Conservation (phyloP, 108 stramenopile genomes). For the Conticribra weissflogii region DNA sequence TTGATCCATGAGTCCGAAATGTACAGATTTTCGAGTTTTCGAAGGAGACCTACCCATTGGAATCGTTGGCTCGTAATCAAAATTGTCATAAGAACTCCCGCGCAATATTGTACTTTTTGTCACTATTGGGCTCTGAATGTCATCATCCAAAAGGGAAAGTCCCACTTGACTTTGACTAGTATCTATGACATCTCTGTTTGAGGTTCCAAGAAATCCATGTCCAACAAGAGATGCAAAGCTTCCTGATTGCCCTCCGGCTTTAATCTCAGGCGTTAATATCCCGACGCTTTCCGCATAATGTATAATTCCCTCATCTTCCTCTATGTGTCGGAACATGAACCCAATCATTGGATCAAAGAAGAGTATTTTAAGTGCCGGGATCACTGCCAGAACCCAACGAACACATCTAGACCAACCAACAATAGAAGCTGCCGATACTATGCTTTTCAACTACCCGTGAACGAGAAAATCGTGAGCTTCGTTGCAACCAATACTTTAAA, state of each 20-base stretch:
- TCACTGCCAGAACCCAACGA: conserved; percentile 59
- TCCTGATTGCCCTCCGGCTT: background rate
- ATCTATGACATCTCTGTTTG: background rate
- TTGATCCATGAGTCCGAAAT: background rate
- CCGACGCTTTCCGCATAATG: conserved; percentile 51
- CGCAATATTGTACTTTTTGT: background rate
- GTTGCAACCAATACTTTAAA: background rate
- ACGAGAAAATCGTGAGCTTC: background rate
- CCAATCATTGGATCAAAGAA: conserved; percentile 50
- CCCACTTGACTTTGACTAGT: background rate
- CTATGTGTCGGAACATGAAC: conserved; percentile 61
- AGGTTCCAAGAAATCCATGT: background rate
- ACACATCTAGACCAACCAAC: conserved; percentile 58
- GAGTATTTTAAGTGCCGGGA: conserved; percentile 54
- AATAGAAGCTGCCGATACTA: conserved; percentile 13
- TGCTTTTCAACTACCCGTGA: conserved; percentile 21
- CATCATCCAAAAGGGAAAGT: no score
- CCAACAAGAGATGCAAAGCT: background rate
- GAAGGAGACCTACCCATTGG: background rate
- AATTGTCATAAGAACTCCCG: background rate
- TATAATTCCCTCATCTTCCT: conserved; percentile 48
- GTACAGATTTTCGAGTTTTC: background rate
- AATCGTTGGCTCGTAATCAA: background rate
- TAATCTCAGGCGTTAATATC: conserved; percentile 43
- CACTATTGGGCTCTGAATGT: background rate